Base-by-base conservation (phyloP, 176 grass and related monocot genomes). In the Phragmites australis region DNA sequence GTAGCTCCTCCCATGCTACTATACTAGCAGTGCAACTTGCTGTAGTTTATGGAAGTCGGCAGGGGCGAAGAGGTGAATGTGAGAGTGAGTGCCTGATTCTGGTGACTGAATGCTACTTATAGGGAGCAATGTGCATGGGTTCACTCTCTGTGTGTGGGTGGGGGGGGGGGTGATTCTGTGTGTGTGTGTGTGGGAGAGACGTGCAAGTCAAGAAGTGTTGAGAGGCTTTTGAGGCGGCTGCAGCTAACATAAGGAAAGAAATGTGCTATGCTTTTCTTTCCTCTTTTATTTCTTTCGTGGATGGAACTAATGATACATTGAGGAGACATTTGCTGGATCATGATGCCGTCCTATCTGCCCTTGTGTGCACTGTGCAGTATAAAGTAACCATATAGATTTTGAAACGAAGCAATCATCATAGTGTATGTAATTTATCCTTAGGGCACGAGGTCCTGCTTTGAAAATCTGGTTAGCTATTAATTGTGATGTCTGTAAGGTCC, bases 1-100 rank as follows among this genome's bases (percentile, higher is more conserved):
- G 68, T 89, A 11, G 66, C 77, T 75, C 84, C 88, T 84, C 75
- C 93, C 88, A 93, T 93, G 50, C 49, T 64, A 25, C 93, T 85
- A 93, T 93, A 44, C 49, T 64, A 25, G 65, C 37, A 53, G 50
- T 76, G 64, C 57, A 71, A 73, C 37, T 40, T 68, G 63, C 32
- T 23, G 59, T 26, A 40, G 68, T 73, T 26, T 47, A 66, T 37
- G 69, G 40, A 22, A 40, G 57, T 23, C 29, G 32, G 18, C 21
- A 65, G 42, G 17, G 60, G 26, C 6, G 39, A 52, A 48, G 73
- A 56, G 25, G 65, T 37, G 34, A 21, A 53, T 62, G 14, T 68
- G 72, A 30, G 41, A 57, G 50, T 40, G 51, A 59, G 45, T 83
- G 76, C 57, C 61, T 68, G 49, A 25, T 74, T 64, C 12, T 75